phyloP scores from a whole-genome alignment of 106 monocot species.

The Posidonia australis region DNA sequence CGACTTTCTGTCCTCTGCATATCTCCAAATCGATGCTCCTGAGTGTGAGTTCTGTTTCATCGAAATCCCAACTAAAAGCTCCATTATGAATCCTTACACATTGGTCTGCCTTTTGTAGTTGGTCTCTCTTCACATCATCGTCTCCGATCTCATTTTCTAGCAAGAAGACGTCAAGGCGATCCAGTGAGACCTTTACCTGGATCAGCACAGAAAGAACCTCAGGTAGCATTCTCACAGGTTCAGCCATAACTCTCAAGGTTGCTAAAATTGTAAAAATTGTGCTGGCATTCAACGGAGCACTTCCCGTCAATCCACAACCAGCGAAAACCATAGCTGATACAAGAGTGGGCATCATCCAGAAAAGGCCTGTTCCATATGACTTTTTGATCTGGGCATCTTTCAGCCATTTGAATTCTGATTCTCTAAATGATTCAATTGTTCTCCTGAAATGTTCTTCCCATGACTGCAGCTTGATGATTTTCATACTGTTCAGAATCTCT shows the following conservation, averaged over 20 bases:
- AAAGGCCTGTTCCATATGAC: slow-evolving; percentile 45
- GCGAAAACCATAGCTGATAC: slow-evolving; percentile 62
- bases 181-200: slow-evolving; percentile 65
- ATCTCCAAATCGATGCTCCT: slow-evolving; percentile 1
- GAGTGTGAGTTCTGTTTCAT: slow-evolving; percentile 1
- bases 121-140: slow-evolving; percentile 21
- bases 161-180: slow-evolving; percentile 57
- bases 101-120: slow-evolving; percentile 1
- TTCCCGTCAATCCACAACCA: slow-evolving; percentile 27
- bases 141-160: slow-evolving; percentile 63
- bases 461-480: slow-evolving; percentile 76
- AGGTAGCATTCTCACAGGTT: slow-evolving; percentile 71
- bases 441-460: slow-evolving; percentile 71
- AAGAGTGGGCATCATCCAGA: slow-evolving; percentile 67
- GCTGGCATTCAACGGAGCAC: slow-evolving; percentile 49
- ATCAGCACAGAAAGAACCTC: slow-evolving; percentile 61
- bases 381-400: slow-evolving; percentile 47
- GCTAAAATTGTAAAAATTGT: slow-evolving; percentile 71
- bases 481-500: slow-evolving; percentile 66
- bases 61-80: slow-evolving; percentile 7
- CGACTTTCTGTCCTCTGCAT: slow-evolving; percentile 47
- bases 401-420: slow-evolving; percentile 60
- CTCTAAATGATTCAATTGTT: slow-evolving; percentile 35
- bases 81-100: slow-evolving; percentile 16
- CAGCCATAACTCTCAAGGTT: slow-evolving; percentile 49